Evolutionary conservation across 495 filamentous ascomycete species (phyloP), one percentile per base, ranked within the genome.

Genomic region (Neurospora sp.): DNA sequence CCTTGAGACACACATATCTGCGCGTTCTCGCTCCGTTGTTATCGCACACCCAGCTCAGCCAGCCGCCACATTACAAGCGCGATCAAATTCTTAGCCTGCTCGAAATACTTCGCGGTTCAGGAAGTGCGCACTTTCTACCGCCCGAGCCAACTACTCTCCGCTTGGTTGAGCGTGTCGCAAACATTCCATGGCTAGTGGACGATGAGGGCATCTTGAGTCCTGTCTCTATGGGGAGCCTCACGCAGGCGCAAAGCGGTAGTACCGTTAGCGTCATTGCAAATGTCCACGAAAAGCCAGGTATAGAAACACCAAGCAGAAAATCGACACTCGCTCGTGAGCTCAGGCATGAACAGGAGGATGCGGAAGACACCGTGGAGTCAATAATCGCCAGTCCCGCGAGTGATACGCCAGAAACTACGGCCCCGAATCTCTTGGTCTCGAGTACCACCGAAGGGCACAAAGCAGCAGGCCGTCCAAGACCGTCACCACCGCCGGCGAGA

Each of bases 1-100:
- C 93, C 10, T 84, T 99, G 66, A 89, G 96, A 39, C 96, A 99
- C 79, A 98, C 95, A n/a, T 99, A 99, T 77, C 87, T 99, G n/a
- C 91, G 96, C 27, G 96, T 99, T 20, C 85, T 99, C 8, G 94
- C 95, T 74, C 96, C 96, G 4, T 83, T 99, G 22, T 85, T 99
- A 11, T 89, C 93, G 6, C 92, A 98, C 81, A 97, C 95, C 9
- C 96, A 98, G 80, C 88, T 99, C 40, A 90, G 88, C 75, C 82
- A 91, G 35, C 90, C 93, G 10, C 93, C 93, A 2, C 88, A 96
- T 77, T 98, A 99, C 85, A 99, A 99, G 79, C 89, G 89, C 27
- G 89, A 93, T n/a, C 94, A 97, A 74, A 86, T 98, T 31, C 85
- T 90, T 69, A 90, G 87, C 73, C 83, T 97, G 31, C 87, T 98